These are phyloP conservation scores for Tolypocladium tropicale DNA, from an alignment of 2,329 filamentous ascomycete species.

Conservation along the genomic window DNA sequence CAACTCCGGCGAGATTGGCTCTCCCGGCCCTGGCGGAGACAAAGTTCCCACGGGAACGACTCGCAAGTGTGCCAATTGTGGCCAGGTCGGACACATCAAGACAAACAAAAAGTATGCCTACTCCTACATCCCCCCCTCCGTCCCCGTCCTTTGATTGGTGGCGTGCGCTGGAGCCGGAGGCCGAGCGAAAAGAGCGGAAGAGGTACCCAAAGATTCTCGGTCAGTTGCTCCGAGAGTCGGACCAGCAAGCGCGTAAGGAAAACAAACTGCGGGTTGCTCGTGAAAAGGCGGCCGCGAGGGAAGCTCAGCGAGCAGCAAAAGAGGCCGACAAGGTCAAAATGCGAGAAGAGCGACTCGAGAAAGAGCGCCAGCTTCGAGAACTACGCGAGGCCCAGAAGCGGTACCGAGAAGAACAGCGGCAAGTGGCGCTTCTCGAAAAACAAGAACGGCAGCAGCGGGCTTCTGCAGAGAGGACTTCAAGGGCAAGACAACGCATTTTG, in stretches of 20 bases:
- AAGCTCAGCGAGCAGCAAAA: slow-evolving; percentile 1
- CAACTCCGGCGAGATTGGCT: slow-evolving; percentile 34
- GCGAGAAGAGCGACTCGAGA: slow-evolving; percentile 3
- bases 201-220: slow-evolving; percentile 9
- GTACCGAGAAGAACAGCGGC: slow-evolving; percentile 8
- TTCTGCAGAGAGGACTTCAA: slow-evolving; percentile 6
- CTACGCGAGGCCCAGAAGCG: slow-evolving; percentile 5
- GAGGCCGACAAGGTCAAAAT: background rate
- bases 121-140: slow-evolving; percentile 16
- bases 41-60: slow-evolving; percentile 57
- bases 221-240: slow-evolving; percentile 11
- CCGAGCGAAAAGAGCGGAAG: slow-evolving; percentile 4
- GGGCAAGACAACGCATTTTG: slow-evolving; percentile 2
- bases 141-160: slow-evolving; percentile 23
- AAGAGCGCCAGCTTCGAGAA: slow-evolving; percentile 2
- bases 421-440: slow-evolving; percentile 5
- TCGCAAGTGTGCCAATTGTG: slow-evolving; percentile 95
- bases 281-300: slow-evolving; percentile 6
- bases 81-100: slow-evolving; percentile 94
- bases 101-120: slow-evolving; percentile 87
- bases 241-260: slow-evolving; percentile 8
- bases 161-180: slow-evolving; percentile 7
- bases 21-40: slow-evolving; percentile 36
- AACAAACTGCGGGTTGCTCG: background rate
- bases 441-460: slow-evolving; percentile 9